Evolutionary conservation across 2,329 filamentous ascomycete genomes (phyloP), one percentile per base, ranked within the genome.

Genomic region (Stemphylium lycopersici): DNA sequence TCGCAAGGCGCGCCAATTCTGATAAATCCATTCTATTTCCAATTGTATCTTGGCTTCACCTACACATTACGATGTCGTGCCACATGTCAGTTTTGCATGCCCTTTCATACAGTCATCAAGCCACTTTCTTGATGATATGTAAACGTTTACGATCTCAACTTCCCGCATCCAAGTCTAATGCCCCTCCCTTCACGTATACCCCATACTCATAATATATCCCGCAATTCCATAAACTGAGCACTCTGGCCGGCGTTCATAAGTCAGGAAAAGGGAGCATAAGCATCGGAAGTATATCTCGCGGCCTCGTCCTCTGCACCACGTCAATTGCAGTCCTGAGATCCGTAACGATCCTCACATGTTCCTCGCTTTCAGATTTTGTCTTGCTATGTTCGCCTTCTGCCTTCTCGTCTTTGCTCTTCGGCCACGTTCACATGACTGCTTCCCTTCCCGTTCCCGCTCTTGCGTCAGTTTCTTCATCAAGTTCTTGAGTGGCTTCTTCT

Each of bases 401-500:
- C 29, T 41, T 31, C 11, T 18, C 18, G 12, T 24, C n/a, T 16
- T 40, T 46, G 18, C n/a, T 22, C 15, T 26, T 26, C 31, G 20
- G 20, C 41, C 20, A 11, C 32, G 33, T 43, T 11, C 29, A 37
- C 22, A 43, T 32, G 11, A 11, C 22, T 48, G 15, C 42, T 46
- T 12, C 10, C 33, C 43, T 32, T 20, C 11, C 34, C 22, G 7
- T 34, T 59, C 52, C 65, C 62, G 66, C 15, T 53, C 56, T 22
- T 24, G 31, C 3, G 13, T 46, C 26, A 64, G 29, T 2, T 16
- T 29, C 51, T 59, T 61, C 52, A 62, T 53, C 11, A 46, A 47
- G 1, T 38, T 54, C 52, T 64, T 59, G 16, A 68, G 26, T n/a
- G 58, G 4, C 31, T 59, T 61, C 55, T 60, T 58, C 53, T 65